A percentile compares a stretch with the other conserved stretches of the same genome.
Conservation (phyloP, 164 flowering plant species). For the Platanus orientalis region DNA sequence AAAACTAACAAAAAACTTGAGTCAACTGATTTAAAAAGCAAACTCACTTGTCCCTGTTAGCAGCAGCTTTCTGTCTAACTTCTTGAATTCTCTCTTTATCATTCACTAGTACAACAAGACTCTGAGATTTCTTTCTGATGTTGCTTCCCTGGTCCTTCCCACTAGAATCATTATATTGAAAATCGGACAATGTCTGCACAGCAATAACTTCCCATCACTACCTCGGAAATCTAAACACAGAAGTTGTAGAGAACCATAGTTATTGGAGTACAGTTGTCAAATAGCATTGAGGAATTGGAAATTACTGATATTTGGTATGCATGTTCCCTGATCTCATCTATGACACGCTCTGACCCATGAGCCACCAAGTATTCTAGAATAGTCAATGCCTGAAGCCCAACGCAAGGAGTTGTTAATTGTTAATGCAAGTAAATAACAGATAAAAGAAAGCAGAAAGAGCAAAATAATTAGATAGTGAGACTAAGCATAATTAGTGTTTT, state of each 20-base stretch:
- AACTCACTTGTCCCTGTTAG: constrained; percentile 89
- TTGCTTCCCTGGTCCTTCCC: constrained; percentile 97
- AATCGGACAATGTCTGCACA: constrained; percentile 77
- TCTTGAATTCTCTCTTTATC: constrained; percentile 90
- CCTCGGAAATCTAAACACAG: neutral
- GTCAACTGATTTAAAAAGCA: neutral
- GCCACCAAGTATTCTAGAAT: constrained; percentile 92
- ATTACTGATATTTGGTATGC: constrained; percentile 91
- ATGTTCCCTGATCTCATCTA: constrained; percentile 89
- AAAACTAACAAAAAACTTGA: too few relatives aligned
- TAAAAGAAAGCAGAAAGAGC: neutral
- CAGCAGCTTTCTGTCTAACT: constrained; percentile 83
- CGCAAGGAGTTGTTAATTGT: constrained; percentile 4
- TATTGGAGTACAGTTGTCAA: constrained; percentile 1
- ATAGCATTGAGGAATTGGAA: constrained; percentile 7
- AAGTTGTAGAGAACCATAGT: neutral
- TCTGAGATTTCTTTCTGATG: constrained; percentile 93
- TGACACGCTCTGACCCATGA: constrained; percentile 95
- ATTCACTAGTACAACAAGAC: constrained; percentile 79
- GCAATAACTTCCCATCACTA: constrained; percentile 5
- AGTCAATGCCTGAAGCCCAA: constrained; percentile 67
- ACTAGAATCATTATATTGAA: constrained; percentile 91
- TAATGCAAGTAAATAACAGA: neutral
- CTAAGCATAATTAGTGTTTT: too few relatives aligned
- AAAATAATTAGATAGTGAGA: too few relatives aligned